Evolutionary conservation across 768 basidiomycete genomes (phyloP).

Genomic region (Amanita molliuscula): DNA sequence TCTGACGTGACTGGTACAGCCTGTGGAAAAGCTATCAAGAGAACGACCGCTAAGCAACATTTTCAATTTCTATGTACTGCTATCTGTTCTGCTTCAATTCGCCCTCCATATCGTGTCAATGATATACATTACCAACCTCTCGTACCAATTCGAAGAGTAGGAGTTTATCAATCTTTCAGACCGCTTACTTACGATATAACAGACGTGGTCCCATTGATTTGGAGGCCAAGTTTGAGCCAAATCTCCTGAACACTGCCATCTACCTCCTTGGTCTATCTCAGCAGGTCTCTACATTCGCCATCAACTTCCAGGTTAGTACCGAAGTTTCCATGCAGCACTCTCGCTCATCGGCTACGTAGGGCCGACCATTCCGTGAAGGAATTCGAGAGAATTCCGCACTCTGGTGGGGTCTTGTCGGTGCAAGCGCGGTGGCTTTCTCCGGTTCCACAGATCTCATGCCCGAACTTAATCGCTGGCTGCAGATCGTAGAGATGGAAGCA

Average conservation of each 20-base stretch:
- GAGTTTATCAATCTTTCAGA: slow-evolving; percentile 19
- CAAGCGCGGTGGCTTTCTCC: slow-evolving; percentile 82
- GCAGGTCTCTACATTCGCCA: slow-evolving; percentile 96
- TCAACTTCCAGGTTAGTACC: slow-evolving; percentile 80
- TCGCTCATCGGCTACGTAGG: slow-evolving; percentile 29
- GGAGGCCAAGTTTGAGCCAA: slow-evolving; percentile 95
- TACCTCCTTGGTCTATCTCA: slow-evolving; percentile 93
- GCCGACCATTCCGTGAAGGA: slow-evolving; percentile 96
- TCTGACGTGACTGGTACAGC: slow-evolving; percentile 33
- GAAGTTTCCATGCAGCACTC: background rate
- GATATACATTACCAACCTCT: slow-evolving; percentile 87
- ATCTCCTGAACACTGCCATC: slow-evolving; percentile 90
- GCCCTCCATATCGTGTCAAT: slow-evolving; percentile 84
- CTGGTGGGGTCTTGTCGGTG: slow-evolving; percentile 86
- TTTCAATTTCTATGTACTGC: slow-evolving; percentile 91
- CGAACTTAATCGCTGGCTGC: slow-evolving; percentile 93
- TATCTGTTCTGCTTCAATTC: slow-evolving; percentile 90
- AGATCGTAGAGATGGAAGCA: slow-evolving; percentile 84
- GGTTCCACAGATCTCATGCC: slow-evolving; percentile 94
- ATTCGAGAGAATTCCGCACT: slow-evolving; percentile 94
- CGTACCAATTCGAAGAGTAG: slow-evolving; percentile 69
- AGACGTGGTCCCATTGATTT: slow-evolving; percentile 77
- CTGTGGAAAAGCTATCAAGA: slow-evolving; percentile 90
- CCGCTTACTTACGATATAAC: slow-evolving; percentile 5
- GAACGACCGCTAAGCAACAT: slow-evolving; percentile 94